Percentiles rank a stretch among this genome's conserved stretches.
Conservation (phyloP, 1,139 yeast species). For the Hyphopichia pseudoburtonii region DNA sequence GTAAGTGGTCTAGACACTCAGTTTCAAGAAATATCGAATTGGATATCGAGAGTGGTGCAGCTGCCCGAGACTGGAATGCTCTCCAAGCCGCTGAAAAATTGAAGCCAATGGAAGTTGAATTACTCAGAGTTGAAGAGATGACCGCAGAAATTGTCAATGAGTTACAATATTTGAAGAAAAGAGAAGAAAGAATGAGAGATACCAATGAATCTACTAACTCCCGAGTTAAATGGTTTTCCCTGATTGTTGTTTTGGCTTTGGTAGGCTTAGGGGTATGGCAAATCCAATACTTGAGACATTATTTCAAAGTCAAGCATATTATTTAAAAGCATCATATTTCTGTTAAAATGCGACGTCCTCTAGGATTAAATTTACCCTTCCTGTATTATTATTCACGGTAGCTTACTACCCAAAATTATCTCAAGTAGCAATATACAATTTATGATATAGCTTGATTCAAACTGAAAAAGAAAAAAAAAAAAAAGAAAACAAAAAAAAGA, state of each 20-base stretch:
- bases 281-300: conserved; percentile 84
- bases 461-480: too few relatives aligned
- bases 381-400: conserved; percentile 2
- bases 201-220: conserved; percentile 93
- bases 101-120: conserved; percentile 87
- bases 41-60: conserved; percentile 93
- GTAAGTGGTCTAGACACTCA: conserved; percentile 30
- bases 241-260: conserved; percentile 65
- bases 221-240: conserved; percentile 82
- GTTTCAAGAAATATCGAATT: conserved; percentile 71
- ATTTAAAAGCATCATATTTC: too few relatives aligned
- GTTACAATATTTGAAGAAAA: conserved; percentile 74
- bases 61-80: conserved; percentile 97
- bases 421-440: not conserved
- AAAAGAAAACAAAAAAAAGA: too few relatives aligned
- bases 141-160: conserved; percentile 77
- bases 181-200: conserved; percentile 93
- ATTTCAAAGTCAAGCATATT: conserved; percentile 92
- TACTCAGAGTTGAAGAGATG: conserved; percentile 80
- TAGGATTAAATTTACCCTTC: too few relatives aligned
- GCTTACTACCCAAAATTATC: not conserved
- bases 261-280: conserved; percentile 89
- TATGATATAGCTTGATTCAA: too few relatives aligned
- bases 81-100: conserved; percentile 89
- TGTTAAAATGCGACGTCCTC: too few relatives aligned